Conservation (phyloP, 257 asterid genomes). For the Solanum habrochaites region DNA sequence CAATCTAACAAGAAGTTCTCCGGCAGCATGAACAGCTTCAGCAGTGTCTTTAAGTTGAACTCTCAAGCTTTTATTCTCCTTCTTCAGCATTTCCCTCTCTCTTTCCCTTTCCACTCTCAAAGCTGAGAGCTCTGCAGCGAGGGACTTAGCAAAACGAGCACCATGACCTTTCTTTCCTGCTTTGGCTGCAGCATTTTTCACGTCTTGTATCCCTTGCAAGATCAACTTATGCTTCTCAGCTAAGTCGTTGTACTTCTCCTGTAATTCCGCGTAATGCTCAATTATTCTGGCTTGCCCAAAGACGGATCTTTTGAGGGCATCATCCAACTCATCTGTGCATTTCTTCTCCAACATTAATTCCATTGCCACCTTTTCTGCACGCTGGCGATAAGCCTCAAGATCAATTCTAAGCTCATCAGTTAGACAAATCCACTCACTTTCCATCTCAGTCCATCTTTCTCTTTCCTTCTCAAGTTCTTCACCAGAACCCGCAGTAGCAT, state of each 20-base stretch:
- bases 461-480: slow-evolving; percentile 83
- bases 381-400: slow-evolving; percentile 54
- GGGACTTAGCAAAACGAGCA: slow-evolving; percentile 70
- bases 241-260: slow-evolving; percentile 75
- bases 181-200: slow-evolving; percentile 80
- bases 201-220: slow-evolving; percentile 72
- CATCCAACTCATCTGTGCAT: slow-evolving; percentile 77
- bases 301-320: slow-evolving; percentile 70
- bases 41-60: slow-evolving; percentile 89
- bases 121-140: slow-evolving; percentile 85
- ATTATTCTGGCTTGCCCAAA: slow-evolving; percentile 75
- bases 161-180: slow-evolving; percentile 89
- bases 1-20: slow-evolving; percentile 82
- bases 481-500: slow-evolving; percentile 15
- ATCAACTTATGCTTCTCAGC: slow-evolving; percentile 53
- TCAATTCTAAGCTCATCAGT: slow-evolving; percentile 91
- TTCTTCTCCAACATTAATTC: slow-evolving; percentile 71
- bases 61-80: slow-evolving; percentile 63
- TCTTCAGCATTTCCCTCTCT: slow-evolving; percentile 63
- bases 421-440: slow-evolving; percentile 91
- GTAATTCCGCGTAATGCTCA: slow-evolving; percentile 83
- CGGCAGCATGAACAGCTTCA: slow-evolving; percentile 98
- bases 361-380: slow-evolving; percentile 66
- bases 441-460: slow-evolving; percentile 89
- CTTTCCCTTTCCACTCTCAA: slow-evolving; percentile 73